Base-by-base conservation (phyloP, 1,284 basidiomycete species). In the Leucoagaricus sp. region DNA sequence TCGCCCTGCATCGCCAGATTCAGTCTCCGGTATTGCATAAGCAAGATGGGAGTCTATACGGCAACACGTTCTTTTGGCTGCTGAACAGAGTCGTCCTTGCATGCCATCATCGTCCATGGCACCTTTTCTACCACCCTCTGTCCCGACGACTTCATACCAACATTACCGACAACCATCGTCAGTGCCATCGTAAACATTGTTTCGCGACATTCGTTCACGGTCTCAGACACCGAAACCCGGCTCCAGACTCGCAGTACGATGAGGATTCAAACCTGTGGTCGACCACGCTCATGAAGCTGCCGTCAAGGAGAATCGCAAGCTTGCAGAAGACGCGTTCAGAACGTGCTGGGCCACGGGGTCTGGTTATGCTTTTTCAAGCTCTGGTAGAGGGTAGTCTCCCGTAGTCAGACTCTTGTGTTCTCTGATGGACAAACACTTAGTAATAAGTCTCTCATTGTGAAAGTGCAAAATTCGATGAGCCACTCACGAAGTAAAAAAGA, bases 241-340 rank as follows among this genome's bases (percentile, higher is more conserved):
- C 8, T 84, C 82, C 49, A 73, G 80, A n/a, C 74, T 87, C 49
- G 77, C 78, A 5, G 45, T 36, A 1, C 75, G 75, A 49, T 70
- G 82, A 13, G 83, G 80, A 0, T 83, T 87, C 62, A 75, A 81
- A 29, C 82, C 86, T 25, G 81, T 85, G 7, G 84, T 86, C 0
- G 84, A 86, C 19, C 77, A 82, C 51, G 84, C 74, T 2, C 78
- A 78, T 21, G 80, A 81, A 25, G 69, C 72, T 1, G 53, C 53
- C n/a, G 53, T 55, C 8, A 77, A 81, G 50, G 77, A 82, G 47
- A 65, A 70, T 8, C 74, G 72, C 12, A 75, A 71, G 57, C 77
- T 85, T 50, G 70, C 77, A 1, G 74, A 78, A 46, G 83, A 85
- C 19, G 68, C 87, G 0, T 72, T 77, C 56, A 76, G 68, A 56